Evolutionary conservation across 2,329 filamentous ascomycete species (phyloP), one percentile per base, ranked within the genome.

Genomic region (Clonostachys rhizophaga): DNA sequence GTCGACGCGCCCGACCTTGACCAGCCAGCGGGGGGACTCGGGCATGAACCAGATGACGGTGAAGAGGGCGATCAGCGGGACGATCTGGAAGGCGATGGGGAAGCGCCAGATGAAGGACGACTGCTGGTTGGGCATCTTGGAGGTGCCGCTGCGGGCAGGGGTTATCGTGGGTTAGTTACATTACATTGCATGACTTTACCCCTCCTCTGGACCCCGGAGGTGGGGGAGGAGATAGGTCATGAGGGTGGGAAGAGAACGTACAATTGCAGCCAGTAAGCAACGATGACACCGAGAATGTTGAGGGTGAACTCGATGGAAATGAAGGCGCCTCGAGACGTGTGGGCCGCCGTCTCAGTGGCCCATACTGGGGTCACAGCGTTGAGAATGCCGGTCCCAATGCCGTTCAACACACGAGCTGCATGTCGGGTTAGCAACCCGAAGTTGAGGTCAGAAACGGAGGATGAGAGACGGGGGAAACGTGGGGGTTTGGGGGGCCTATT

Each of bases 261-360:
- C 60, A 78, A 83, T 54, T 75, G 71, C 7, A 75, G 61, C 81
- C 81, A 85, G 53, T 87, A 87, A 4, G 65, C 65, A 4, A 68
- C 62, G 0, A 83, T 78, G 1, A 87, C 82, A 55, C 84, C 84
- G 43, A 87, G 81, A 50, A 88, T 87, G 57, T 89, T 89, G 9
- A 88, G 63, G 0, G 84, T 88, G 52, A 89, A 89, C 55, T 89
- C 85, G 46, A 87, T 82, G 10, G 83, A 81, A 48, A 89, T 80
- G 52, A 87, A 86, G 43, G 82, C 75, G 6, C 86, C 86, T 39
- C 86, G 76, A 3, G 79, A 83, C 0, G 77, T 86, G 56, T 87
- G 81, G 37, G 84, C 78, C 1, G 83, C 79, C 1, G 81, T 85
- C 62, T 88, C 86, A 0, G 84, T 85, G 1, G 83, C 83, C 83